Evolutionary conservation across 2,329 filamentous ascomycete genomes (phyloP).

Genomic region (Fusarium domesticum): DNA sequence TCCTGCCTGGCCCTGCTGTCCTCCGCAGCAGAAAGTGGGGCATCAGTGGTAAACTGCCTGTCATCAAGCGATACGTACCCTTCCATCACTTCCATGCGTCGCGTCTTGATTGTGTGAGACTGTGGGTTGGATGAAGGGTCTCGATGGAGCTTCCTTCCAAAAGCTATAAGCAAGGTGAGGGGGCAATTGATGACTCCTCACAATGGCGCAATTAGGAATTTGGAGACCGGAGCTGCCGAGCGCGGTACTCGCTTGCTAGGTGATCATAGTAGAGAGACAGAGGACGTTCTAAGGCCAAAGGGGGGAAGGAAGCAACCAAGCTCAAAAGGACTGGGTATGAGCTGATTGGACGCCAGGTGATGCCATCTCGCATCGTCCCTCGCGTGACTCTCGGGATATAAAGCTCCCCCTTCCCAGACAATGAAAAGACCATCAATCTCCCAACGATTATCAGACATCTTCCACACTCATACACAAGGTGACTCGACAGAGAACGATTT

Average conservation of each 20-base stretch:
- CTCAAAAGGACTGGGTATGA: constrained; percentile 20
- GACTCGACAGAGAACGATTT: too few relatives aligned
- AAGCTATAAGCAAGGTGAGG: not conserved
- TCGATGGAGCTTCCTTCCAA: too few relatives aligned
- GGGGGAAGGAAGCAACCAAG: not conserved
- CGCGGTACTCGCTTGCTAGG: too few relatives aligned
- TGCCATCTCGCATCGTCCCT: constrained; percentile 25
- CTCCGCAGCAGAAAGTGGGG: not conserved
- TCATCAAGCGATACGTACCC: too few relatives aligned
- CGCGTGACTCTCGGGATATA: constrained; percentile 31
- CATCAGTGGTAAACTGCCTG: too few relatives aligned
- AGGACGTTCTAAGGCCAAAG: not conserved
- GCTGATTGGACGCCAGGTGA: constrained; percentile 29
- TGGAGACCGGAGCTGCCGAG: too few relatives aligned
- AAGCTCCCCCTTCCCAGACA: constrained; percentile 18
- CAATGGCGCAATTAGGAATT: not conserved
- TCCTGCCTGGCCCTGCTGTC: not conserved
- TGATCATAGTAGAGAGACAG: too few relatives aligned
- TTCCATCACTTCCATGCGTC: too few relatives aligned
- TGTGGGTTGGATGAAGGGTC: too few relatives aligned
- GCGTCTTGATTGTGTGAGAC: too few relatives aligned
- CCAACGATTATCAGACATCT: constrained; percentile 2
- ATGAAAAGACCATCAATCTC: constrained; percentile 2
- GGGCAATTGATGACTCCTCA: not conserved
- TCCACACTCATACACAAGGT: not conserved